Evolutionary conservation across 1,284 basidiomycete genomes (phyloP), one percentile per base, ranked within the genome.

Genomic region (Leucoagaricus sp.): DNA sequence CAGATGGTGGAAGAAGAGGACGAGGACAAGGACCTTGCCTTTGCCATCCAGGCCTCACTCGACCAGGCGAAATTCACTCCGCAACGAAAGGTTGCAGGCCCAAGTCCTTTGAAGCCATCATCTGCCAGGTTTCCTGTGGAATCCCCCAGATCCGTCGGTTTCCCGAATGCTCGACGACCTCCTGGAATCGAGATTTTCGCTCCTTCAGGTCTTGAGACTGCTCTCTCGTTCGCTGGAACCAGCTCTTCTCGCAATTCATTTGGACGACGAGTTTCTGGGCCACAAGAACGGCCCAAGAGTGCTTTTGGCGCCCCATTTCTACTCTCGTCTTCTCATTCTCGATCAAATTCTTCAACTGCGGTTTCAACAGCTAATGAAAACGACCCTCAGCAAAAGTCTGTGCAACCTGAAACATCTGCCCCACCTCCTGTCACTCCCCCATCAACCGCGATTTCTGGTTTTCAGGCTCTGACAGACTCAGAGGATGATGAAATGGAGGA

Each of bases 11-110:
- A 68, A 3, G 49, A 66, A 34, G 69, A 69, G 7, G 70, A 73
- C 15, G 73, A 86, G 28, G 83, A 87, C 42, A 71, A 78, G 25
- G 73, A 79, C 33, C 69, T 90, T 31, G 77, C 80, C 3, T 64
- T 79, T 23, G 87, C 83, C 12, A 78, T 91, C 25, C 83, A 87
- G 60, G 76, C 81, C 53, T 90, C 87, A 3, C 53, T 77, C 23
- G 75, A 79, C 33, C 66, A 72, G n/a, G 54, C 63, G 4, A 63
- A 53, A 34, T 49, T 53, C 55, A 61, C 46, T 25, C 34, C 28
- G 26, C 45, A 36, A 33, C 28, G 34, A 26, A 56, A 40, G 31
- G 46, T 13, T 21, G 46, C 49, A 31, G 33, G 13, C 28, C 38
- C 19, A 15, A 26, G 15, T 21, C 4, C 25, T 19, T 41, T 13